Conservation (phyloP, 768 basidiomycete species). For the Chalciporus piperatus region DNA sequence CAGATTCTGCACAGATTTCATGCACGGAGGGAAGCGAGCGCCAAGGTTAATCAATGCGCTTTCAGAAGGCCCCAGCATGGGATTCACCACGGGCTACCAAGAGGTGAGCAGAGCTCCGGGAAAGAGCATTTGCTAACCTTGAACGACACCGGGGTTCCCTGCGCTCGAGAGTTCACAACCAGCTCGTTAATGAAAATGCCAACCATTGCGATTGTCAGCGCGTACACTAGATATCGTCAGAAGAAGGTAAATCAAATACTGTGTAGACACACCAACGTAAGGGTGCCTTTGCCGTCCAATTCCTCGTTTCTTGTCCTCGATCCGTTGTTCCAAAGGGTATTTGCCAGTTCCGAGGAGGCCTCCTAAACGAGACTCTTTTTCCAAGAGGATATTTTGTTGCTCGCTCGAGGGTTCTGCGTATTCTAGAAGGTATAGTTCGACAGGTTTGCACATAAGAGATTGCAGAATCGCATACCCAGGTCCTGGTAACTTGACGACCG, state of each 20-base stretch:
- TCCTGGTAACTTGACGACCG: conserved; percentile 46
- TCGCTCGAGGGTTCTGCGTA: conserved; percentile 54
- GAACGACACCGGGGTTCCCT: conserved; percentile 83
- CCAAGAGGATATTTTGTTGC: conserved; percentile 26
- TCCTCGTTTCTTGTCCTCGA: conserved; percentile 85
- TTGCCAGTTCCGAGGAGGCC: conserved; percentile 45
- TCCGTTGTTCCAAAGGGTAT: conserved; percentile 73
- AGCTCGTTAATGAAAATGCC: conserved; percentile 83
- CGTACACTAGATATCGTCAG: conserved; percentile 49
- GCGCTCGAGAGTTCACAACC: conserved; percentile 66
- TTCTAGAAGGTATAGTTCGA: conserved; percentile 39
- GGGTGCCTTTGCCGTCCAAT: conserved; percentile 81
- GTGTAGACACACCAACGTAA: conserved; percentile 56
- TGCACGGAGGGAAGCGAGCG: conserved; percentile 91
- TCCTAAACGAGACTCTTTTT: conserved; percentile 41
- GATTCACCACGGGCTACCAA: conserved; percentile 72
- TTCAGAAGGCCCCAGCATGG: conserved; percentile 87
- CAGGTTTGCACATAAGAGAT: not conserved
- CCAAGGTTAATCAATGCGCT: conserved; percentile 84
- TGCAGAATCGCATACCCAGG: conserved; percentile 40
- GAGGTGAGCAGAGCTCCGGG: conserved; percentile 6
- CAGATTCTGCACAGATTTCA: conserved; percentile 66
- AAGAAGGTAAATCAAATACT: not conserved
- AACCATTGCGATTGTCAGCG: conserved; percentile 63
- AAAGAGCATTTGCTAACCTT: conserved; percentile 48